Evolutionary conservation across 2,329 filamentous ascomycete species (phyloP), one percentile per base, ranked within the genome.

Genomic region (Curvularia hawaiiensis): DNA sequence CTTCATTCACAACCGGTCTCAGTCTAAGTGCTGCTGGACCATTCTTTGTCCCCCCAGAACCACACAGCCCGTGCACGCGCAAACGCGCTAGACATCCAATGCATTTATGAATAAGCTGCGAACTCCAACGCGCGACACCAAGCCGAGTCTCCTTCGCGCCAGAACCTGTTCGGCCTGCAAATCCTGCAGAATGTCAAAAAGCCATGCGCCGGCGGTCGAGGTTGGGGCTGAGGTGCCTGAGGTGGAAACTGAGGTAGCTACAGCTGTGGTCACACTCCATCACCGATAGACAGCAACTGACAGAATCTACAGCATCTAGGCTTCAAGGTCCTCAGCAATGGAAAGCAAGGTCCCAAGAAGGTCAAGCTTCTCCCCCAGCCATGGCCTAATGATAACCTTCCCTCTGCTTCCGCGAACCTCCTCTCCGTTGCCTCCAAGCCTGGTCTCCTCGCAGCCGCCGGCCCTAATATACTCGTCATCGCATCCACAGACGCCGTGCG

Each of bases 391-490:
- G 81, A 88, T 65, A 80, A 85, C 38, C 82, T 90, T 24, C 94
- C 95, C 31, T 82, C 89, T 2, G 82, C 90, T 4, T 92, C 89
- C 44, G 87, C 92, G 12, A 96, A 91, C 2, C 88, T 99, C 38
- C 82, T 99, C 60, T 90, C 89, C 72, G 85, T 98, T 64, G 92
- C 94, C 53, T 88, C 91, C 31, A 85, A 83, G 59, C 88, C 87
- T 75, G 92, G 92, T 40, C 83, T 99, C 22, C 82, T 97, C 53
- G 94, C 94, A 30, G 95, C 93, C 48, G 95, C 91, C 50, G 90
- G 91, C 16, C 94, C 94, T 38, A 88, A 96, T 68, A 84, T 84
- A 49, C 83, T 99, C 44, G 82, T 91, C 58, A 78, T 99, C 57
- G 87, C 91, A 33, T 88, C 85, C 3, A 96, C 94, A 14, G 87